Base-by-base conservation (phyloP, 2,329 filamentous ascomycete species). In the Sclerotinia nivalis region DNA sequence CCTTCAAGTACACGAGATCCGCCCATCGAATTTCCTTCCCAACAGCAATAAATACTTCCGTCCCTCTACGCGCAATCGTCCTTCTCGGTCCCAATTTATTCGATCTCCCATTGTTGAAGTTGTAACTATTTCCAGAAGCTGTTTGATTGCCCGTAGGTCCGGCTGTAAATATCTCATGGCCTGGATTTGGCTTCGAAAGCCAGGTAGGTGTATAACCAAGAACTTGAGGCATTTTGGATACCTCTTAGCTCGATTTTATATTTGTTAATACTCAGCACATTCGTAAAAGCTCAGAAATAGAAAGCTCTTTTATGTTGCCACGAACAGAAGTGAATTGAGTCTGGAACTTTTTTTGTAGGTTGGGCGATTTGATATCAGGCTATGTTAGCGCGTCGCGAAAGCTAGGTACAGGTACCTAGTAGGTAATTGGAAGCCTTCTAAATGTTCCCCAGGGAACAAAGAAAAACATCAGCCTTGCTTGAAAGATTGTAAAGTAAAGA, bases 11-110 rank as follows among this genome's bases (percentile, higher is more conserved):
- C 66, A 89, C 88, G 69, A 99, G 82, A 80, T 97, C 93, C 13
- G 92, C 90, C 93, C 96, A 99, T 79, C 94, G 87, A 72, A 99
- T 91, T 80, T 98, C 93, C 75, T 91, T 94, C 62, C 94, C 94
- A 54, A 91, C 89, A 28, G 93, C 94, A 18, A 93, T 89, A 78
- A 98, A 98, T 13, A 98, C 83, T 77, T 99, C 94, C 0, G 92
- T 93, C 22, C 92, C 93, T 71, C 95, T 86, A 64, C 87, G 88
- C 13, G 93, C 94, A 76, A 98, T 90, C 0, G 89, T 93, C 73
- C 88, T 81, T 70, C 85, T 83, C 13, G 88, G 86, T 25, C 87
- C 86, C 28, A 79, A 76, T 58, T 75, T 78, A 1, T 79, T 67
- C 74, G 82, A 82, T 78, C 81, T 84, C 77, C 81, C 84, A 59